These are phyloP conservation scores for Crithidia bombi DNA, from an alignment of 208 protist genomes.

Conservation along the genomic window DNA sequence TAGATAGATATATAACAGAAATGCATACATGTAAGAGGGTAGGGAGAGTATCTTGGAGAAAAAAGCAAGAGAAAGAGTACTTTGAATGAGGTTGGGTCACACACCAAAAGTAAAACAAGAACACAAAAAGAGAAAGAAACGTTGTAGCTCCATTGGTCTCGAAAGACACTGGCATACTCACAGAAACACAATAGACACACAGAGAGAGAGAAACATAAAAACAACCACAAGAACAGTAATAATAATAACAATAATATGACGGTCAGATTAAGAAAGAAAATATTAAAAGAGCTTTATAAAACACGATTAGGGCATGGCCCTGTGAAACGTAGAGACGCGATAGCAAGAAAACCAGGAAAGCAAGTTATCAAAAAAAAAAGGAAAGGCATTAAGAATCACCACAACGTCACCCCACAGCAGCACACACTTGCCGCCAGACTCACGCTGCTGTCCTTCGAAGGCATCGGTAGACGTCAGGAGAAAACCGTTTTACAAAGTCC, in stretches of 20 bases:
- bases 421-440: too few species aligned
- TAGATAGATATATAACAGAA: not conserved
- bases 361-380: too few species aligned
- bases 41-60: not conserved
- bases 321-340: too few species aligned
- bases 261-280: conserved; percentile 9
- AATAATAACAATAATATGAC: conserved; percentile 11
- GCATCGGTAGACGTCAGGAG: too few species aligned
- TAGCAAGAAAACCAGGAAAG: too few species aligned
- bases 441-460: too few species aligned
- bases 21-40: not conserved
- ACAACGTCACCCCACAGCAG: too few species aligned
- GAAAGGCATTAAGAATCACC: too few species aligned
- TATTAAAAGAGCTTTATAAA: not conserved
- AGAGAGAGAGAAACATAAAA: not conserved
- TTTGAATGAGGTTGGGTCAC: too few species aligned
- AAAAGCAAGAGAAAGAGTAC: conserved; percentile 4
- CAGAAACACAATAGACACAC: not conserved
- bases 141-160: too few species aligned
- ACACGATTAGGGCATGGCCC: not conserved
- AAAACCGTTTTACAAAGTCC: too few species aligned
- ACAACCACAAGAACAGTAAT: not conserved
- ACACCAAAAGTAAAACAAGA: not conserved
- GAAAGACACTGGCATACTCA: too few species aligned
- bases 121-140: conserved; percentile 16